Evolutionary conservation across 2,329 filamentous ascomycete genomes (phyloP), one percentile per base, ranked within the genome.

Genomic region (Setomelanomma holmii): DNA sequence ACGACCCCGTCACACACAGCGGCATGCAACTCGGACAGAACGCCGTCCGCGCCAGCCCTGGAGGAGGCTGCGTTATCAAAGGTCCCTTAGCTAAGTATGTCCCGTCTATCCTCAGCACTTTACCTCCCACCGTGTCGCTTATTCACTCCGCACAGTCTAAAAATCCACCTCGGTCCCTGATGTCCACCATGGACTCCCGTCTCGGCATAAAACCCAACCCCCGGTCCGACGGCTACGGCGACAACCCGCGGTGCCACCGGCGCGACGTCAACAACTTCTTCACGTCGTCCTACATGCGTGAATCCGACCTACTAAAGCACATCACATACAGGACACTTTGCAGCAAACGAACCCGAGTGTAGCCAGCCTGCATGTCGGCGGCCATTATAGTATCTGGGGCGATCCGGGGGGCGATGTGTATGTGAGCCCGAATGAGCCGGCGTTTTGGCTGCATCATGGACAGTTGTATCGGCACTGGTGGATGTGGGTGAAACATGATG

Each of bases 1-100:
- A 80, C 3, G 76, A 63, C 59, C 68, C 45, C 36, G 52, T 69
- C 4, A 27, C 53, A 21, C 61, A 68, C 49, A 45, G 47, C 10
- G 58, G 63, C 11, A 30, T 49, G 22, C 43, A 33, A 1, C 12
- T 68, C 16, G 55, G 66, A n/a, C 61, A 48, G 41, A 41, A 2
- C 63, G 4, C 7, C 6, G 8, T 80, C 17, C 80, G 78, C 1
- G 77, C 77, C 1, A 84, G 82, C 12, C 75, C 77, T 0, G 83
- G 84, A 10, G 83, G 83, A n/a, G 84, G 83, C 3, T 86, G 83
- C 64, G 76, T 86, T 4, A 74, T 68, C 14, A 76, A 71, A 1
- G 82, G 82, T 0, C 82, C 82, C 0, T 83, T 84, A 64, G 76
- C 73, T 55, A 76, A 83, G 64, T 66, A 55, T 4, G 59, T 51